Base-by-base conservation (phyloP, 176 grass and related monocot genomes). In the Aegilops umbellulata region DNA sequence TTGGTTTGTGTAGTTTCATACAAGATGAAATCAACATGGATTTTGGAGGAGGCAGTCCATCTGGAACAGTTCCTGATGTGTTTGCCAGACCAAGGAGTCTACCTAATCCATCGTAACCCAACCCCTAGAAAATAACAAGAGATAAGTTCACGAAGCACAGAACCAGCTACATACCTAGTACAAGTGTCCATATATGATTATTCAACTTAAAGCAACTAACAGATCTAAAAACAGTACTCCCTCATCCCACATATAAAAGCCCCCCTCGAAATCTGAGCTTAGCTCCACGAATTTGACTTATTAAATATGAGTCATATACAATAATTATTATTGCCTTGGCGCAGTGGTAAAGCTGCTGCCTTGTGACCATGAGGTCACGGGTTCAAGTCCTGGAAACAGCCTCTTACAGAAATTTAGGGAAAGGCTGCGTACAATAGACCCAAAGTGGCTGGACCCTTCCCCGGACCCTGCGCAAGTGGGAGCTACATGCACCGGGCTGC, bases 31-130 rank as follows among this genome's bases (percentile, higher is more conserved):
- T 65, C 57, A 98, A 32, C 83, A 87, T 30, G 11, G 88, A 89
- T 91, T 84, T 91, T 87, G 90, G 87, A 89, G 93, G 93, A 88
- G 96, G 91, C 25, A 98, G 60, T 82, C 80, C 93, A 89, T 94
- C 86, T 75, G 74, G 81, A 88, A 95, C 71, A 81, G 96, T 95
- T 69, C 90, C 92, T 19, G 55, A 64, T 83, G 88, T 98, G 77
- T 81, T 89, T 47, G 74, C 78, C 90, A 98, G 85, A 75, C 96
- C 93, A 16, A 95, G 90, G 64, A 95, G 79, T 83, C 92, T 88
- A 25, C 86, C 85, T 72, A 95, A 61, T 44, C 96, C 96, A 79
- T 89, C 81, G 79, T 90, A 95, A 79, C 81, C 76, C 65, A 95
- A 74, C 55, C 78, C 86, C 96, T 98, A 76, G 14, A 34, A 63